Evolutionary conservation across 371 early-diverging fungal species (phyloP), one percentile per base, ranked within the genome.

Genomic region (Fennellomyces sp.): DNA sequence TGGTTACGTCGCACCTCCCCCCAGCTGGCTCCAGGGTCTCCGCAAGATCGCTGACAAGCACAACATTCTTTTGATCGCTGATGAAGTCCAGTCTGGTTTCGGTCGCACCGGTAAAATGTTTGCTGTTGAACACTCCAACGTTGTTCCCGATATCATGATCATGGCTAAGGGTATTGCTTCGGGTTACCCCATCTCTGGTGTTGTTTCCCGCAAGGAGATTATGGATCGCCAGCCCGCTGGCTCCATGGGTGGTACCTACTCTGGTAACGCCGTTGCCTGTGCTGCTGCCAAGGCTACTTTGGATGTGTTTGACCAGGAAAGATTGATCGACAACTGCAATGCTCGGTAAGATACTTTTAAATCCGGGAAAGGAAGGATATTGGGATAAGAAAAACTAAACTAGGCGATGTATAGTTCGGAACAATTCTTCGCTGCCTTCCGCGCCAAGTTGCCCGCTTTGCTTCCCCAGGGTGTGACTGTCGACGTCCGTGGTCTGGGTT

Each of bases 1-100:
- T 61, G 94, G 94, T n/a, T 89, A 92, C 59, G 84, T 84, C 45
- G 80, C 81, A 29, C 90, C 93, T 19, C 86, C 90, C 10, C 38
- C 66, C 31, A 70, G 60, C 38, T 91, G 86, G 68, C 78, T 88
- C 67, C 75, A 75, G 17, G 82, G 74, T 8, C 70, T 91, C 49
- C 73, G 89, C 15, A 77, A 79, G 26, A 61, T 91, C 50, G 88
- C 89, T n/a, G 73, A 76, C 45, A 75, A 85, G 63, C 57, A 82
- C 45, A 77, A 74, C 21, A 69, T 73, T 31, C 35, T 69, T 19
- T 61, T 73, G 62, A 69, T 73, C 27, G 53, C 58, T 52, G 74
- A 70, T 50, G 69, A 73, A 51, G 73, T 73, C 30, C 73, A 73
- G 29, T 65, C 72, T 58, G 72, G 69, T 30, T 69, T 68, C 42